Evolutionary conservation across 2,329 filamentous ascomycete genomes (phyloP).

Genomic region (Chaetomiaceae sp.): DNA sequence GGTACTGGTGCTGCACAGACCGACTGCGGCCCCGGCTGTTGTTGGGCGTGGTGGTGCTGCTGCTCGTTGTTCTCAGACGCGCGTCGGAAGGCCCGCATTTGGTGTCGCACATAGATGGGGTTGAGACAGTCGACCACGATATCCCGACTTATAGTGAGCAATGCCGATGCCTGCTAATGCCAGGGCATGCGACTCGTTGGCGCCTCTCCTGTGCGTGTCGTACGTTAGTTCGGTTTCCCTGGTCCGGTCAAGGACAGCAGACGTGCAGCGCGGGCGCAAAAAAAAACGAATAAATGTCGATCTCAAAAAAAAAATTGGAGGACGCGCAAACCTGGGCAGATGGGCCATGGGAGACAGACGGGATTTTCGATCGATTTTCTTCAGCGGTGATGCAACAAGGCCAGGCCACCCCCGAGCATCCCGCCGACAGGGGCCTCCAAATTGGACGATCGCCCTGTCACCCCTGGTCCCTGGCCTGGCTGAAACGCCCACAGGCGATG

Average conservation of each 20-base stretch:
- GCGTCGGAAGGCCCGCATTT: constrained; percentile 25
- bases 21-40: neutral
- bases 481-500: constrained; percentile 29
- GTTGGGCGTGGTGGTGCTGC: constrained; percentile 6
- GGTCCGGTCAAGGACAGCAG: too few species aligned
- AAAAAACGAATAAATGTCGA: too few species aligned
- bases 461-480: constrained; percentile 22
- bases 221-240: too few species aligned
- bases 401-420: too few species aligned
- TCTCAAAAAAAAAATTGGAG: neutral
- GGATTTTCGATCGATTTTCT: constrained; percentile 10
- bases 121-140: constrained; percentile 6
- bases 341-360: too few species aligned
- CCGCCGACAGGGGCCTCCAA: constrained; percentile 22
- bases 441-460: constrained; percentile 23
- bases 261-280: too few species aligned
- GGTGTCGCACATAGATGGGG: constrained; percentile 27
- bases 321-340: neutral
- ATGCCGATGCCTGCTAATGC: neutral
- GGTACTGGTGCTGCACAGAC: constrained; percentile 10
- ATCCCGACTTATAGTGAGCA: constrained; percentile 15
- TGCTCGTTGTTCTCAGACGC: constrained; percentile 17
- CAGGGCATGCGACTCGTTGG: constrained; percentile 7
- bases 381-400: constrained; percentile 16
- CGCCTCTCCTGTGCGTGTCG: too few species aligned